A percentile compares a stretch with the other conserved stretches of the same genome.
phyloP scores from a whole-genome alignment of 108 stramenopile genomes.

The Fistulifera solaris region DNA sequence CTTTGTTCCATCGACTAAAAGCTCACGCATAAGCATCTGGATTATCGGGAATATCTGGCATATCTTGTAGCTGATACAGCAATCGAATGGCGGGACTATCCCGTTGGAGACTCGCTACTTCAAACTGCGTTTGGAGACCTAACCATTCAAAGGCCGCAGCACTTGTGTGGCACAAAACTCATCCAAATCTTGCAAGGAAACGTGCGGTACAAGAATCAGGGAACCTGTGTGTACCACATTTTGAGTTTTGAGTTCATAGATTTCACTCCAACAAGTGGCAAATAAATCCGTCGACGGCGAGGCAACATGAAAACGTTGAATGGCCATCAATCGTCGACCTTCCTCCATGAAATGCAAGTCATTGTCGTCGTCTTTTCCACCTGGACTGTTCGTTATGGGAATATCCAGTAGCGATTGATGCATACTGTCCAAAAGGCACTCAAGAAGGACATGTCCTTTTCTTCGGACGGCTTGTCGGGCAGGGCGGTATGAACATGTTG shows the following conservation, averaged over 20 bases:
- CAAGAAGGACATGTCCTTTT: constrained; percentile 12
- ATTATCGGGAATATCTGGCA: constrained; percentile 23
- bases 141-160: constrained; percentile 60
- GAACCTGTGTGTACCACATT: constrained; percentile 45
- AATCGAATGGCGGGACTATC: constrained; percentile 45
- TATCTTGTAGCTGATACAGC: constrained; percentile 54
- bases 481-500: constrained; percentile 4
- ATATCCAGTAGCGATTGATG: constrained; percentile 50
- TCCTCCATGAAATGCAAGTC: constrained; percentile 76
- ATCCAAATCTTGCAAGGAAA: constrained; percentile 17
- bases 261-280: constrained; percentile 58
- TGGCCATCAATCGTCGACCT: constrained; percentile 52
- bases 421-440: constrained; percentile 47
- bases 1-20: too few species aligned
- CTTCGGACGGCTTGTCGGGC: constrained; percentile 20
- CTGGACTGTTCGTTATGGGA: constrained; percentile 38
- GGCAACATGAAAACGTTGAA: constrained; percentile 57
- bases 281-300: constrained; percentile 29
- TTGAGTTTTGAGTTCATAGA: constrained; percentile 24
- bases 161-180: constrained; percentile 44
- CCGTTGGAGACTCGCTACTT: constrained; percentile 51
- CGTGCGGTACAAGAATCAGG: constrained; percentile 46
- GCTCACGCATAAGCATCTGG: too few species aligned
- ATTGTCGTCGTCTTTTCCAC: constrained; percentile 38
- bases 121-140: constrained; percentile 42